Conservation (phyloP, 169 alveolate species). For the Plasmodium gallinaceum region DNA sequence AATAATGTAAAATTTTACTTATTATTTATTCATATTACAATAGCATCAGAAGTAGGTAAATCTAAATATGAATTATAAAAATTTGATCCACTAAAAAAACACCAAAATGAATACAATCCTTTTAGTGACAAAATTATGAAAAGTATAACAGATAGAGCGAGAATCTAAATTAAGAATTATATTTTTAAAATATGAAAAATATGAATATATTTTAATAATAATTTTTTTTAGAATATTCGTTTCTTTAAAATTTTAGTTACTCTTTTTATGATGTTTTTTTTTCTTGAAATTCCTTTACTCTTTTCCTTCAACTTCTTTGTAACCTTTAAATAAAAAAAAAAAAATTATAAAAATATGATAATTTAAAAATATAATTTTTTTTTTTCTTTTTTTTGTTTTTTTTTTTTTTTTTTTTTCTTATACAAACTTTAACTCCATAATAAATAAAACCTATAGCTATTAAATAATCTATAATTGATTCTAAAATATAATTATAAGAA, state of each 20-base stretch:
- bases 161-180: slow-evolving; percentile 26
- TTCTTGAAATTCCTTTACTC: slow-evolving; percentile 47
- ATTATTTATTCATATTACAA: slow-evolving; percentile 22
- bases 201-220: neutral
- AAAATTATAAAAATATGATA: neutral
- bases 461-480: slow-evolving; percentile 41
- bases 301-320: slow-evolving; percentile 56
- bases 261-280: slow-evolving; percentile 31
- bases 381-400: neutral
- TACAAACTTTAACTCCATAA: slow-evolving; percentile 59
- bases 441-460: slow-evolving; percentile 49
- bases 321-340: slow-evolving; percentile 27
- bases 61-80: slow-evolving; percentile 33
- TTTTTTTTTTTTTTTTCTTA: neutral
- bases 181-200: neutral
- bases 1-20: neutral
- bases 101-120: slow-evolving; percentile 67
- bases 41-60: slow-evolving; percentile 46
- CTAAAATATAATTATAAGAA: slow-evolving; percentile 51
- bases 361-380: neutral
- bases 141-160: slow-evolving; percentile 48
- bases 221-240: neutral
- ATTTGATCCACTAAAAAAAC: slow-evolving; percentile 27
- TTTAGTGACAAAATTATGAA: slow-evolving; percentile 44
- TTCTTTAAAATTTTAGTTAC: slow-evolving; percentile 11